A percentile compares a stretch with the other conserved stretches of the same genome.
phyloP scores from a whole-genome alignment of 495 filamentous ascomycete species.

The Aspergillus conjunctus region DNA sequence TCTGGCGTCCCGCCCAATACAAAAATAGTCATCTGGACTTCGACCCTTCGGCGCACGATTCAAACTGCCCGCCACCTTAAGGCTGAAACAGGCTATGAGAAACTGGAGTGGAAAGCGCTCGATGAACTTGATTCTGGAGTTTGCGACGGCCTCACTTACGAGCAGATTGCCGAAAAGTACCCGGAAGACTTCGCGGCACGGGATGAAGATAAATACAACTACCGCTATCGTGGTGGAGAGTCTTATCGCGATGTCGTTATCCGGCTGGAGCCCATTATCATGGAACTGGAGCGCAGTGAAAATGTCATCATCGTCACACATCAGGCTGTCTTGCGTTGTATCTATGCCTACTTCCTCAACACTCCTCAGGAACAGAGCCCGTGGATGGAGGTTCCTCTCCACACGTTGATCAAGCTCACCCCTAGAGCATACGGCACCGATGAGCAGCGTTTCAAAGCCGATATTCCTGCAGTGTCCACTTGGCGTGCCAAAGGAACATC shows the following conservation, averaged over 20 bases:
- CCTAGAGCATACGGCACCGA: slow-evolving; percentile 92
- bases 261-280: slow-evolving; percentile 96
- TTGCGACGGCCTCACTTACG: slow-evolving; percentile 93
- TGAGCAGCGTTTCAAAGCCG: slow-evolving; percentile 80
- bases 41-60: slow-evolving; percentile 89
- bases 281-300: slow-evolving; percentile 94
- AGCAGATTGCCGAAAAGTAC: slow-evolving; percentile 85
- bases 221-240: slow-evolving; percentile 95
- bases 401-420: slow-evolving; percentile 94
- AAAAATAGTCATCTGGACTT: slow-evolving; percentile 94
- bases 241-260: slow-evolving; percentile 98
- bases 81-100: slow-evolving; percentile 69
- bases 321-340: slow-evolving; percentile 93
- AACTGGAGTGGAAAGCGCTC: slow-evolving; percentile 96
- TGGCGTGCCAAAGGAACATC: slow-evolving; percentile 90
- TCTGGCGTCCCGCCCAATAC: slow-evolving; percentile 76
- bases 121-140: slow-evolving; percentile 97
- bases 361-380: slow-evolving; percentile 86
- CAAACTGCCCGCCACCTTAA: slow-evolving; percentile 80
- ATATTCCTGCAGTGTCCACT: slow-evolving; percentile 92
- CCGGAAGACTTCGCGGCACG: slow-evolving; percentile 93
- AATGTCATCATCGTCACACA: slow-evolving; percentile 98
- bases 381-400: slow-evolving; percentile 97
- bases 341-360: slow-evolving; percentile 99
- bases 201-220: slow-evolving; percentile 98